A percentile compares a stretch with the other conserved stretches of the same genome.
Conservation (phyloP, 192 early-diverging fungal species). For the Coemansia sp. region DNA sequence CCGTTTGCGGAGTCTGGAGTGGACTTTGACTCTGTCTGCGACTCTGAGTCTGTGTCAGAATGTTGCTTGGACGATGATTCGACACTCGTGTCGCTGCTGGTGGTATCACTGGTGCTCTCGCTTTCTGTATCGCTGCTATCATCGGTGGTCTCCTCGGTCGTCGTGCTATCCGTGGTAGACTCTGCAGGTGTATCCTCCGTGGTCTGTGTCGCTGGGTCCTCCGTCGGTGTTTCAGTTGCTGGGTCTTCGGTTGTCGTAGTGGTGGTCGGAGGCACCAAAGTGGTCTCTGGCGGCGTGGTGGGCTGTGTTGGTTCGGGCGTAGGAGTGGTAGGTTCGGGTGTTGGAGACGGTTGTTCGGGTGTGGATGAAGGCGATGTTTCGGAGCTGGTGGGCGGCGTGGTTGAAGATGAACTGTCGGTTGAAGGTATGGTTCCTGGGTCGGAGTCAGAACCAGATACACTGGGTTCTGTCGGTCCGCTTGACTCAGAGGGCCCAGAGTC, state of each 20-base stretch:
- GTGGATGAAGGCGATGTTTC: background rate
- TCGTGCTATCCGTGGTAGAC: background rate
- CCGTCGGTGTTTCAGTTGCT: background rate
- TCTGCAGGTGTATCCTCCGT: background rate
- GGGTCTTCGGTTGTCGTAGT: background rate
- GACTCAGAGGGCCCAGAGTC: background rate
- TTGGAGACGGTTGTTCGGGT: background rate
- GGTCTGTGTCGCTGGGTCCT: background rate
- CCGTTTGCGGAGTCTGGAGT: background rate
- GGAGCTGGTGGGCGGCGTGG: too few relatives aligned
- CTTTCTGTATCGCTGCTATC: background rate
- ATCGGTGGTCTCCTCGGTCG: background rate
- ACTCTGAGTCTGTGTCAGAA: background rate
- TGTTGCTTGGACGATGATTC: conserved; percentile 3
- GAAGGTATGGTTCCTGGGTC: too few relatives aligned
- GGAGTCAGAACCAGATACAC: too few relatives aligned
- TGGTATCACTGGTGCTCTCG: background rate
- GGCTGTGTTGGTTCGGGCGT: background rate
- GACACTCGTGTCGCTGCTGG: background rate
- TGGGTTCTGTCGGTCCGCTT: too few relatives aligned
- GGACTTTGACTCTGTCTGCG: background rate
- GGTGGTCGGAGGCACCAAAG: background rate
- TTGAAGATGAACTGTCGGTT: too few relatives aligned
- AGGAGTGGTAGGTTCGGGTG: background rate
- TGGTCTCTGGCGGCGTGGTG: too few relatives aligned